These are phyloP conservation scores for Colletotrichum horii DNA, from an alignment of 2,329 filamentous ascomycete species.

Conservation along the genomic window DNA sequence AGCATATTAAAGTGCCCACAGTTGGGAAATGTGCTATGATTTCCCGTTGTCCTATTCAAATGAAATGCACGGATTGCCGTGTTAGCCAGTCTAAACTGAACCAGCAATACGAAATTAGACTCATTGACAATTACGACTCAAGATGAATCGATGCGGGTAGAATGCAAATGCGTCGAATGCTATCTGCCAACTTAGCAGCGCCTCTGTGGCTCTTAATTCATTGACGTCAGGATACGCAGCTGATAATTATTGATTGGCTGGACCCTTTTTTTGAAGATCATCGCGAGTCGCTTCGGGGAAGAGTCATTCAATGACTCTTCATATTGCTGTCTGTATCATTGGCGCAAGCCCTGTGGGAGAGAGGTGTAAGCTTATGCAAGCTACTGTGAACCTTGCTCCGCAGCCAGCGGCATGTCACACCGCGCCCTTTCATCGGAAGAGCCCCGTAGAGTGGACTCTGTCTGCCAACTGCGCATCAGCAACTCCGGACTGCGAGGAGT, in stretches of 20 bases:
- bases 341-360: neutral
- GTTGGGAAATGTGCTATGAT: neutral
- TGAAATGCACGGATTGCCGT: rapidly evolving
- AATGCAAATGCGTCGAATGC: neutral
- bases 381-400: neutral
- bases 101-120: neutral
- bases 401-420: neutral
- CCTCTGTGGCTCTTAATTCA: neutral
- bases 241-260: neutral
- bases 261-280: neutral
- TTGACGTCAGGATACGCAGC: neutral
- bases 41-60: neutral
- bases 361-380: neutral
- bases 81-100: neutral
- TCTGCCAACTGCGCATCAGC: neutral
- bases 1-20: neutral
- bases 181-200: neutral
- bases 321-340: neutral
- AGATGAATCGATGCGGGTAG: neutral
- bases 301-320: neutral
- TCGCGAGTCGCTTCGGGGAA: neutral
- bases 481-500: neutral
- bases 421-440: neutral
- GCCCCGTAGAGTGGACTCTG: neutral
- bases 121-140: neutral